Percentiles rank a stretch among this genome's conserved stretches.
Evolutionary conservation across 176 grass and related monocot species (phyloP).

Genomic region (Raddia guianensis): DNA sequence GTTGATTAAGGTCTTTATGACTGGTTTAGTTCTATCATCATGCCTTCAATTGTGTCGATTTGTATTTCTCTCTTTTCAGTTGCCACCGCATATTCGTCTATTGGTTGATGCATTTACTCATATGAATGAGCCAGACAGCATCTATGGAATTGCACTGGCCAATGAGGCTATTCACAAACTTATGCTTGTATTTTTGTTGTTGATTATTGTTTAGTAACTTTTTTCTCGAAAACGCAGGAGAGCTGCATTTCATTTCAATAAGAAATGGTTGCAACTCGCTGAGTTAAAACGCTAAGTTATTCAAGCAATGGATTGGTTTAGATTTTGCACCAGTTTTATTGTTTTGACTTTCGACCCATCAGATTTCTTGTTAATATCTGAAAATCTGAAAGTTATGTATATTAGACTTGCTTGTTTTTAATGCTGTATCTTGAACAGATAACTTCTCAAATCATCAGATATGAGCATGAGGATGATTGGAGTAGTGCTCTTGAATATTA

Average conservation of each 20-base stretch:
- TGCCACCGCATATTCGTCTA: slow-evolving; percentile 69
- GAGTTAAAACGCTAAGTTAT: not conserved
- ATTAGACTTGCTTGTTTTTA: slow-evolving; percentile 28
- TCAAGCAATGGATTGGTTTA: not conserved
- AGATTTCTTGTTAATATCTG: not conserved
- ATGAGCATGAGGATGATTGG: slow-evolving; percentile 95
- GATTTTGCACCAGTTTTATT: slow-evolving; percentile 19
- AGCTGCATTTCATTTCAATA: too few relatives aligned
- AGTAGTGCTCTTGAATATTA: slow-evolving; percentile 85
- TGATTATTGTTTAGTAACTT: too few relatives aligned
- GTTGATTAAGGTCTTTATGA: slow-evolving; percentile 31
- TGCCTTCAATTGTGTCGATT: not conserved
- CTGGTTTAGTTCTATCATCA: slow-evolving; percentile 23
- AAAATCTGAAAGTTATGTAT: slow-evolving; percentile 15
- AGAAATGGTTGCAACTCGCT: not conserved
- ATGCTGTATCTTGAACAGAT: slow-evolving; percentile 57
- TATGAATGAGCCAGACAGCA: slow-evolving; percentile 92
- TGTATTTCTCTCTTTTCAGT: slow-evolving; percentile 61
- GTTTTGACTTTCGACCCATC: not conserved
- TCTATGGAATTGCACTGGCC: slow-evolving; percentile 86
- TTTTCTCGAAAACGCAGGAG: too few relatives aligned
- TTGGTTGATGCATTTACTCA: slow-evolving; percentile 74
- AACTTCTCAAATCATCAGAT: slow-evolving; percentile 80
- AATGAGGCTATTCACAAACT: slow-evolving; percentile 65
- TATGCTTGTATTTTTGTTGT: not conserved